These are phyloP conservation scores for Fusarium caatingaense DNA, from an alignment of 2,329 filamentous ascomycete genomes.

Conservation along the genomic window DNA sequence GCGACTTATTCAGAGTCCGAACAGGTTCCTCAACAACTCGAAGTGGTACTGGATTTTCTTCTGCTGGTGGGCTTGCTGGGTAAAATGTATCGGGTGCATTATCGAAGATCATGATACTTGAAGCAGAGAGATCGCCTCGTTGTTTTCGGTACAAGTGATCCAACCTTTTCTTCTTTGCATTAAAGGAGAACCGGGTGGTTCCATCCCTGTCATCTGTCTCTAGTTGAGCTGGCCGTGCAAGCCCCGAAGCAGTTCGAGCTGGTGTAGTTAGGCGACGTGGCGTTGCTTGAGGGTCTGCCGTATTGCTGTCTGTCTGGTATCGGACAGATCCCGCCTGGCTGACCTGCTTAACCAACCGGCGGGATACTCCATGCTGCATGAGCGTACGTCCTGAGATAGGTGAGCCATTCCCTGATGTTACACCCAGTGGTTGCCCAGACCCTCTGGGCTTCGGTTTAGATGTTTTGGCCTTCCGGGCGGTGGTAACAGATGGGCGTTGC, in stretches of 20 bases:
- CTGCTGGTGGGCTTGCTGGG: constrained; percentile 39
- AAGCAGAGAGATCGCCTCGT: constrained; percentile 45
- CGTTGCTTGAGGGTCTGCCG: neutral
- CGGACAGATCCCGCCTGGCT: constrained; percentile 45
- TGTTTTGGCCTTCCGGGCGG: constrained; percentile 33
- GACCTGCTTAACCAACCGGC: constrained; percentile 48
- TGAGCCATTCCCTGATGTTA: constrained; percentile 42
- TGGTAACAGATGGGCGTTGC: constrained; percentile 53
- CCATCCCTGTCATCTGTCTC: constrained; percentile 59
- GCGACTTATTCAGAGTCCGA: constrained; percentile 39
- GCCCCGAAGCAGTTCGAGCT: constrained; percentile 29
- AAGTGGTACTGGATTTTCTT: constrained; percentile 41
- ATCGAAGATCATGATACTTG: constrained; percentile 34
- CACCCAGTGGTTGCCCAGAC: constrained; percentile 30
- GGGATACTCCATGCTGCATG: constrained; percentile 20
- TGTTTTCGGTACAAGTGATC: constrained; percentile 64
- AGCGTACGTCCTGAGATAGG: constrained; percentile 5
- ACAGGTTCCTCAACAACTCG: constrained; percentile 25
- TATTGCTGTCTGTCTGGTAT: constrained; percentile 33
- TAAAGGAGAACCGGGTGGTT: constrained; percentile 56
- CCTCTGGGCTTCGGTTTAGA: constrained; percentile 15
- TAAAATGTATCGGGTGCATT: constrained; percentile 27
- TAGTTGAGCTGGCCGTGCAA: constrained; percentile 64
- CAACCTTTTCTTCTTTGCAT: constrained; percentile 63
- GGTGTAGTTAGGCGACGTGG: constrained; percentile 12